Evolutionary conservation across 108 stramenopile genomes (phyloP).

Genomic region (Fragilariopsis cylindrus): DNA sequence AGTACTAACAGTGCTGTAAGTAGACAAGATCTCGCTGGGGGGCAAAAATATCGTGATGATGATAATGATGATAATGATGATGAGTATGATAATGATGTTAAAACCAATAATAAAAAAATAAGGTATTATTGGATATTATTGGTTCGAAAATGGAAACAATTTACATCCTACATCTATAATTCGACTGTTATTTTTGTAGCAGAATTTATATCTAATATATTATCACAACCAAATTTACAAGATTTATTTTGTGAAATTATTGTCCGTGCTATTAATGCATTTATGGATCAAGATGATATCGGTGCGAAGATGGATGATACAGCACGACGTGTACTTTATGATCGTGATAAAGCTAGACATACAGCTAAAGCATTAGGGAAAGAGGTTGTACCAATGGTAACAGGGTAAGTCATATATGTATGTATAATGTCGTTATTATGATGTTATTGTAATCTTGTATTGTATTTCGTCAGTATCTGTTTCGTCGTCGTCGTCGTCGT

Average conservation of each 20-base stretch:
- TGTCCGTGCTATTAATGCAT: background rate
- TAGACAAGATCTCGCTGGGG: too few relatives aligned
- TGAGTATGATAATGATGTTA: too few relatives aligned
- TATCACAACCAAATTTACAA: background rate
- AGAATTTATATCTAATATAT: background rate
- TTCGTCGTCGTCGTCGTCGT: too few relatives aligned
- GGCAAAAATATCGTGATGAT: too few relatives aligned
- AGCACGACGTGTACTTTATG: background rate
- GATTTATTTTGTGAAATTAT: background rate
- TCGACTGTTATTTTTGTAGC: background rate
- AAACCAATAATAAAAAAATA: too few relatives aligned
- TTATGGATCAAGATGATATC: slow-evolving; percentile 9
- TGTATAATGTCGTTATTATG: too few relatives aligned
- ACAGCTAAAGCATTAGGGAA: background rate
- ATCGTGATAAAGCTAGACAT: background rate
- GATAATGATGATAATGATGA: too few relatives aligned
- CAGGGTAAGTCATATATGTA: background rate
- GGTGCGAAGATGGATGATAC: background rate
- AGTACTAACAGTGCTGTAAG: too few relatives aligned
- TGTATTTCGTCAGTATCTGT: too few relatives aligned
- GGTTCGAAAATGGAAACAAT: background rate
- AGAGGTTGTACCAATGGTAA: slow-evolving; percentile 1
- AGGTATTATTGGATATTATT: background rate
- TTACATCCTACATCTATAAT: background rate
- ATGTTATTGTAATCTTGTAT: too few relatives aligned